Conservation (phyloP, 257 asterid genomes). For the Rhazya stricta region DNA sequence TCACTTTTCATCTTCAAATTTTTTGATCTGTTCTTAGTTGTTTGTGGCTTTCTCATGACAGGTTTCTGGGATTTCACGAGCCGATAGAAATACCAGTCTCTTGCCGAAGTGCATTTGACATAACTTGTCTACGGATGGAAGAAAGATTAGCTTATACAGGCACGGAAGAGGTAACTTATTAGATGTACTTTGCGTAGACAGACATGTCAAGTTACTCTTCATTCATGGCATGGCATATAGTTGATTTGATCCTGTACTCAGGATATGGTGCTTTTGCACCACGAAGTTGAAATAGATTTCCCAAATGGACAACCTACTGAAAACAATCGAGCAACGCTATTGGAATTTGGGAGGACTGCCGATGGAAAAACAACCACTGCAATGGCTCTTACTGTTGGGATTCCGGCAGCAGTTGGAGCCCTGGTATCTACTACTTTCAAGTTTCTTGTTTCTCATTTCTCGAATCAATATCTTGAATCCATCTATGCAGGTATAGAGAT, state of each 20-base stretch:
- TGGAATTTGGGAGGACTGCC: constrained; percentile 65
- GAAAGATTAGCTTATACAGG: constrained; percentile 66
- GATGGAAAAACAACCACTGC: constrained; percentile 56
- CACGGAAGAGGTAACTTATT: constrained; percentile 50
- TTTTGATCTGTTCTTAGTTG: background rate
- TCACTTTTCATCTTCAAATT: background rate
- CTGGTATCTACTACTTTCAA: constrained; percentile 47
- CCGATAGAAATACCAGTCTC: constrained; percentile 56
- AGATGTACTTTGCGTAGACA: background rate
- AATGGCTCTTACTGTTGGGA: constrained; percentile 92
- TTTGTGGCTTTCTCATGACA: constrained; percentile 14
- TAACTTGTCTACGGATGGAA: constrained; percentile 76
- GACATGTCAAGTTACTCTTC: background rate
- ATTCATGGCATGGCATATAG: background rate
- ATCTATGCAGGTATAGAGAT: background rate
- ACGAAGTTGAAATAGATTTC: constrained; percentile 78
- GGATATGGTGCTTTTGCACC: constrained; percentile 96
- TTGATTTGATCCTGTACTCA: constrained; percentile 16
- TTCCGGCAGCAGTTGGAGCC: constrained; percentile 94
- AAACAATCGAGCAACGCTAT: constrained; percentile 62
- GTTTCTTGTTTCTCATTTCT: constrained; percentile 5
- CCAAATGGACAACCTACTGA: constrained; percentile 52
- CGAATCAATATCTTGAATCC: background rate
- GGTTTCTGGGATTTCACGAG: constrained; percentile 73
- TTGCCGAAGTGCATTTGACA: constrained; percentile 63